phyloP scores from a whole-genome alignment of 73 alveolate genomes.

The Chromera velia region DNA sequence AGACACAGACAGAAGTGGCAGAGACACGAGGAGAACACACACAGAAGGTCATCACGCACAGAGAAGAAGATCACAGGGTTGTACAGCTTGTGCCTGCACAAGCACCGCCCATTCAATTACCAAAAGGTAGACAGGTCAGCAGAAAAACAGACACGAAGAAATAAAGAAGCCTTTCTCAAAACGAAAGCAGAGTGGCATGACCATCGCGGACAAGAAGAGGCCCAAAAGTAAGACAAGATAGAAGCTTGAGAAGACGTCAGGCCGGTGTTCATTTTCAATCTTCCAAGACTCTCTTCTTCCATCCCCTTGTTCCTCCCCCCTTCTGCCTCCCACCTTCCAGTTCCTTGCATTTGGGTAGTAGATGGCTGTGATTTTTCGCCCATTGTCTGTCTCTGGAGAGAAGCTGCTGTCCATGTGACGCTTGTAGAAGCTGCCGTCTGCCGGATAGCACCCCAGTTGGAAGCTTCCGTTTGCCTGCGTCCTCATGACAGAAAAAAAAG shows the following conservation, averaged over 20 bases:
- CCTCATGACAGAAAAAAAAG: too few species aligned
- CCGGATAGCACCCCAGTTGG: constrained; percentile 23
- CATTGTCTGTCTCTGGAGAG: constrained; percentile 3
- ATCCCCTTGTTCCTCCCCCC: not conserved
- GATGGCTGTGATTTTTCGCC: constrained; percentile 37
- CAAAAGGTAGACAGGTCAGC: too few species aligned
- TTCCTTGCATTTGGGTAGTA: not conserved
- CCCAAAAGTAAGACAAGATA: not conserved
- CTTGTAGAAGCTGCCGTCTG: constrained; percentile 29
- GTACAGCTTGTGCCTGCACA: too few species aligned
- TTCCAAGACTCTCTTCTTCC: not conserved
- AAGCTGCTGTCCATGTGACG: constrained; percentile 19
- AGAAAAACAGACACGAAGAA: too few species aligned
- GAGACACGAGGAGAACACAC: too few species aligned
- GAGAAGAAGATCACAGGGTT: too few species aligned
- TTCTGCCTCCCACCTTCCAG: not conserved
- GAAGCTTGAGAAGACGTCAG: not conserved
- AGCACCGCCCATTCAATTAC: too few species aligned
- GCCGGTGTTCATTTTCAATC: not conserved
- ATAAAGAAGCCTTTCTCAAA: too few species aligned
- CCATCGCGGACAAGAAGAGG: not conserved
- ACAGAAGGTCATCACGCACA: too few species aligned
- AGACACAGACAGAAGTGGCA: too few species aligned
- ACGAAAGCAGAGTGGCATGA: too few species aligned
- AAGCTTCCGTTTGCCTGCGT: too few species aligned